These are phyloP conservation scores for Paratinospora sagittata DNA, from an alignment of 164 flowering plant genomes.

Conservation along the genomic window DNA sequence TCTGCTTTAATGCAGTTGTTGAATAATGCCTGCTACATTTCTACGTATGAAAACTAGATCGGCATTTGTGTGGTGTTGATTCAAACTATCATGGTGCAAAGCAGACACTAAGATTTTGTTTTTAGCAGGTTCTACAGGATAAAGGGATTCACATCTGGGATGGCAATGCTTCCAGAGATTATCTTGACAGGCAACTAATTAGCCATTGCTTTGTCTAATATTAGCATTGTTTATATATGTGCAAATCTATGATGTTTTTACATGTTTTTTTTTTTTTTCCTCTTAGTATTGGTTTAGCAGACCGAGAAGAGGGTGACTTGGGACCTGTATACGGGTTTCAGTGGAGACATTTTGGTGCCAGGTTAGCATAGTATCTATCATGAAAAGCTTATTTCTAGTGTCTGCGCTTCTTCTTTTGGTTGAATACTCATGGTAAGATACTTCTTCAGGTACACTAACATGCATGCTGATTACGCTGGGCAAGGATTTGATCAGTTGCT, in stretches of 20 bases:
- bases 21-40: neutral
- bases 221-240: neutral
- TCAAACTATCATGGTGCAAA: neutral
- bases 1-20: neutral
- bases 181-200: slow-evolving; percentile 57
- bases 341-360: slow-evolving; percentile 97
- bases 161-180: slow-evolving; percentile 89
- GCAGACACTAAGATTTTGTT: neutral
- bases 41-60: neutral
- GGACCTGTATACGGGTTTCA: slow-evolving; percentile 97
- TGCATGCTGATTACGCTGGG: slow-evolving; percentile 94
- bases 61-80: neutral
- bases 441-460: slow-evolving; percentile 61
- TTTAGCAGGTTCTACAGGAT: slow-evolving; percentile 46
- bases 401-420: neutral
- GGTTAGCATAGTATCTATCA: slow-evolving; percentile 32
- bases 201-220: neutral
- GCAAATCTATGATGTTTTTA: neutral
- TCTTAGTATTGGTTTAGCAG: slow-evolving; percentile 61
- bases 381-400: neutral
- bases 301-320: slow-evolving; percentile 90
- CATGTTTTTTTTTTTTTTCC: neutral
- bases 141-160: slow-evolving; percentile 91
- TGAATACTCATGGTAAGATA: slow-evolving; percentile 4
- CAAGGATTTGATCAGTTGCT: slow-evolving; percentile 89